A percentile compares a stretch with the other conserved stretches of the same genome.
These are phyloP conservation scores for Xylariaceae sp. DNA, from an alignment of 2,329 filamentous ascomycete species.

Conservation along the genomic window DNA sequence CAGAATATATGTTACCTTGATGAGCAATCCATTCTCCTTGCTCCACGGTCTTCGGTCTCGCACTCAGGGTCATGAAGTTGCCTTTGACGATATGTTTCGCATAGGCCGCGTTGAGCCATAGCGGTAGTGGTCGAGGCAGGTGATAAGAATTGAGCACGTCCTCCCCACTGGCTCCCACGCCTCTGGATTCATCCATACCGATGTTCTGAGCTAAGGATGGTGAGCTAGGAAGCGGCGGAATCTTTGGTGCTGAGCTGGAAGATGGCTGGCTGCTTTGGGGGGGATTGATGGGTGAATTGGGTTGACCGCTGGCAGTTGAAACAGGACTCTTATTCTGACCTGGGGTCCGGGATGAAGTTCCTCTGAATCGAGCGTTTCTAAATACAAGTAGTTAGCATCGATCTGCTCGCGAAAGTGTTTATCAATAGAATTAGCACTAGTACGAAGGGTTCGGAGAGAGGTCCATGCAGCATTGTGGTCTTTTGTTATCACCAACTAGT, in stretches of 20 bases:
- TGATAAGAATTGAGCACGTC: constrained; percentile 63
- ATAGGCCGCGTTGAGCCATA: constrained; percentile 76
- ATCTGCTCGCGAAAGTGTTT: constrained; percentile 14
- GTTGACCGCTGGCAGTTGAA: constrained; percentile 50
- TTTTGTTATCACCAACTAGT: constrained; percentile 10
- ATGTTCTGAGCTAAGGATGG: constrained; percentile 68
- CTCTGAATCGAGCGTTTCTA: constrained; percentile 63
- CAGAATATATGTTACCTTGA: constrained; percentile 68
- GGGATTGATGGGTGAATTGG: constrained; percentile 48
- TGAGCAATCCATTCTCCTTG: constrained; percentile 95
- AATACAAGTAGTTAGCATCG: constrained; percentile 32
- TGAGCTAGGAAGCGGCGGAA: constrained; percentile 64
- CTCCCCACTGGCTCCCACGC: constrained; percentile 52
- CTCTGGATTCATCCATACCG: constrained; percentile 64
- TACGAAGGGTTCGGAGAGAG: constrained; percentile 4
- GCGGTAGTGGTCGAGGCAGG: constrained; percentile 66
- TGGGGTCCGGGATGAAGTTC: constrained; percentile 54
- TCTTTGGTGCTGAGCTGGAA: constrained; percentile 56
- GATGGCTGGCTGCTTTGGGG: constrained; percentile 56
- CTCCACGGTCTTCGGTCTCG: constrained; percentile 90
- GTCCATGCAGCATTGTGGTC: background rate
- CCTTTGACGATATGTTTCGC: constrained; percentile 91
- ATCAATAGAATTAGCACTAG: constrained; percentile 9
- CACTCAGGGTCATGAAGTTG: constrained; percentile 95
- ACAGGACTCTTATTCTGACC: constrained; percentile 57